These are phyloP conservation scores for Vitis amurensis DNA, from an alignment of 164 flowering plant species.

Conservation along the genomic window DNA sequence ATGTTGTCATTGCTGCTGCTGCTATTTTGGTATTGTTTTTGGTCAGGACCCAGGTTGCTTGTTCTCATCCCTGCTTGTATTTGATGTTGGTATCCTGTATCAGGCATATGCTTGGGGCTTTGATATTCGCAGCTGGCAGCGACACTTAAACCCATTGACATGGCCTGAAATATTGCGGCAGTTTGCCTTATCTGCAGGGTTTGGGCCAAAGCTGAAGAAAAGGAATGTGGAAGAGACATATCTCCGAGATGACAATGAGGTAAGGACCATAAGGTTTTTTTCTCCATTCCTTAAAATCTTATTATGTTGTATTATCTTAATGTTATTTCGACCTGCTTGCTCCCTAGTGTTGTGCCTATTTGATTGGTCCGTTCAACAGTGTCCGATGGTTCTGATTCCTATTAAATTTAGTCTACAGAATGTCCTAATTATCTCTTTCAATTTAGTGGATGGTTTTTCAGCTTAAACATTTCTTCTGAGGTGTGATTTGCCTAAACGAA, in stretches of 20 bases:
- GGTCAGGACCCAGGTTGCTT: background rate
- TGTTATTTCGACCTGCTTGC: no score
- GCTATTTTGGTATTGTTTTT: background rate
- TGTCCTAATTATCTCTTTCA: no score
- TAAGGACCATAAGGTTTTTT: slow-evolving; percentile 1
- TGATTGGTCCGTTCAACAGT: no score
- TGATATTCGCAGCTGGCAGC: slow-evolving; percentile 82
- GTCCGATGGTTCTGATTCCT: no score
- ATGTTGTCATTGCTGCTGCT: slow-evolving; percentile 1
- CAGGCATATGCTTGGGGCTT: slow-evolving; percentile 99
- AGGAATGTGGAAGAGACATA: slow-evolving; percentile 37
- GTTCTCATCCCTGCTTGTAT: background rate
- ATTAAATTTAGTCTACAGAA: no score
- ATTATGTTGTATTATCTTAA: no score
- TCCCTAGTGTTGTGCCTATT: no score
- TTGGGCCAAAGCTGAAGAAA: slow-evolving; percentile 79
- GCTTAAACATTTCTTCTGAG: no score
- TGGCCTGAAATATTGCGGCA: slow-evolving; percentile 96
- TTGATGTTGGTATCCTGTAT: slow-evolving; percentile 5
- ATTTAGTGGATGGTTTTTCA: no score
- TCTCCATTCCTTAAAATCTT: no score
- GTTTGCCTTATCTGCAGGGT: slow-evolving; percentile 82
- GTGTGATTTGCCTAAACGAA: no score
- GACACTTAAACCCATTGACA: slow-evolving; percentile 71
- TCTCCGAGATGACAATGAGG: slow-evolving; percentile 77